A percentile compares a stretch with the other conserved stretches of the same genome.
Evolutionary conservation across 2,329 filamentous ascomycete species (phyloP).

Genomic region (Pseudocercospora crystallina): DNA sequence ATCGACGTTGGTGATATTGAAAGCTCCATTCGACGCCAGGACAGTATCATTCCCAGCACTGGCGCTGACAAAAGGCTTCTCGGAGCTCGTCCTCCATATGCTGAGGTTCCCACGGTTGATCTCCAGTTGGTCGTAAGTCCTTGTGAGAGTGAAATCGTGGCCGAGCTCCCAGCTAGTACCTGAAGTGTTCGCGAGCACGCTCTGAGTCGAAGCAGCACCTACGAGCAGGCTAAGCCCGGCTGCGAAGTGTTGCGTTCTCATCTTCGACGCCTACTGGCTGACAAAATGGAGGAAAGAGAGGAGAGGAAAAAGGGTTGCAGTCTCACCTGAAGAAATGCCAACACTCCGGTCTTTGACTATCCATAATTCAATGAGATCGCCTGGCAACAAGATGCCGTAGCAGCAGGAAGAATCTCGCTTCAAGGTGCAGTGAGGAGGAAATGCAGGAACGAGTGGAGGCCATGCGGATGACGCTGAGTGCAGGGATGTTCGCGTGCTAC

Average conservation of each 20-base stretch:
- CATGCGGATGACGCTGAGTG: background rate
- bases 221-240: slow-evolving; percentile 11
- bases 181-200: slow-evolving; percentile 3
- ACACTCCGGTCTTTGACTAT: slow-evolving; percentile 3
- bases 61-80: slow-evolving; percentile 28
- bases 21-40: slow-evolving; percentile 25
- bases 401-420: slow-evolving; percentile 13
- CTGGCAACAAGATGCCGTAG: background rate
- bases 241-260: slow-evolving; percentile 5
- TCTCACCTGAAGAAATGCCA: background rate
- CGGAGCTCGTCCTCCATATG: slow-evolving; percentile 24
- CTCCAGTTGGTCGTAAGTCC: slow-evolving; percentile 13
- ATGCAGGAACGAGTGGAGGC: slow-evolving; percentile 15
- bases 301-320: background rate
- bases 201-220: slow-evolving; percentile 17
- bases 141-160: slow-evolving; percentile 14
- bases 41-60: slow-evolving; percentile 28
- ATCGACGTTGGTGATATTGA: slow-evolving; percentile 29
- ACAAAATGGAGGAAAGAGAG: background rate
- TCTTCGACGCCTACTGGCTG: slow-evolving; percentile 1
- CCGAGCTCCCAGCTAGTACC: slow-evolving; percentile 13
- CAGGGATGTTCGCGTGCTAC: slow-evolving; percentile 6
- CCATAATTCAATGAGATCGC: background rate
- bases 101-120: slow-evolving; percentile 17
- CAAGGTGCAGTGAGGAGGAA: background rate